A percentile compares a stretch with the other conserved stretches of the same genome.
Evolutionary conservation across 164 flowering plant species (phyloP).

Genomic region (Tetrastigma voinierianum): DNA sequence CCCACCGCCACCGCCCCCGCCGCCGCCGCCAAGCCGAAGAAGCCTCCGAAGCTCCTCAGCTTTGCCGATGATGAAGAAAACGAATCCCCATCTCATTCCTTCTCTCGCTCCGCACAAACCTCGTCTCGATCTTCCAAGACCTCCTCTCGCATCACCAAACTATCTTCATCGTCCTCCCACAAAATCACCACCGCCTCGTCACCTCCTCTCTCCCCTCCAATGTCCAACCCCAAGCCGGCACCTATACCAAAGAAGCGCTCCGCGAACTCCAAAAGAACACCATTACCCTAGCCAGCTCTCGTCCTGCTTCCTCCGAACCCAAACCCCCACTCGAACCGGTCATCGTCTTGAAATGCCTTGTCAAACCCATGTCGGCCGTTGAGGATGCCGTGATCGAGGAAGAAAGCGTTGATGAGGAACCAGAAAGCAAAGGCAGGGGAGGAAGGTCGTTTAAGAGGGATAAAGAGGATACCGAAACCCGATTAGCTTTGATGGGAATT

Average conservation of each 20-base stretch:
- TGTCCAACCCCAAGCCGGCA: slow-evolving; percentile 84
- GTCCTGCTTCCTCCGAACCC: slow-evolving; percentile 20
- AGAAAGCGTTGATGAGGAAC: not conserved
- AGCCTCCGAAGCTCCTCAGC: slow-evolving; percentile 63
- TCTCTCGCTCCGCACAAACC: slow-evolving; percentile 24
- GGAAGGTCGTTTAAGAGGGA: slow-evolving; percentile 18
- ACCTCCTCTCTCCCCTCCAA: slow-evolving; percentile 49
- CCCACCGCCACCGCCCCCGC: slow-evolving; percentile 7
- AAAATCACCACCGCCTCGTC: slow-evolving; percentile 39
- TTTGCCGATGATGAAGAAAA: slow-evolving; percentile 85
- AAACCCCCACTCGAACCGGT: slow-evolving; percentile 53
- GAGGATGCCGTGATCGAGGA: slow-evolving; percentile 20
- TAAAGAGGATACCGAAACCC: slow-evolving; percentile 31
- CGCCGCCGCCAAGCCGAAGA: slow-evolving; percentile 33
- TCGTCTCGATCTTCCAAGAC: slow-evolving; percentile 16
- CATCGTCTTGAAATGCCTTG: slow-evolving; percentile 66
- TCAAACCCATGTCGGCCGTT: slow-evolving; percentile 47
- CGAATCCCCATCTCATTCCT: slow-evolving; percentile 29
- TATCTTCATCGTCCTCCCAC: slow-evolving; percentile 45
- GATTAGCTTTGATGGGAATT: slow-evolving; percentile 41
- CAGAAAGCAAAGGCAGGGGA: slow-evolving; percentile 11
- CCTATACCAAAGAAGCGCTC: slow-evolving; percentile 80
- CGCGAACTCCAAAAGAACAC: slow-evolving; percentile 92
- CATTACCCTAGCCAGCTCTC: slow-evolving; percentile 53
- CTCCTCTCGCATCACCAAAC: slow-evolving; percentile 30